These are phyloP conservation scores for Curvularia spicifera DNA, from an alignment of 2,329 filamentous ascomycete species.

Conservation along the genomic window DNA sequence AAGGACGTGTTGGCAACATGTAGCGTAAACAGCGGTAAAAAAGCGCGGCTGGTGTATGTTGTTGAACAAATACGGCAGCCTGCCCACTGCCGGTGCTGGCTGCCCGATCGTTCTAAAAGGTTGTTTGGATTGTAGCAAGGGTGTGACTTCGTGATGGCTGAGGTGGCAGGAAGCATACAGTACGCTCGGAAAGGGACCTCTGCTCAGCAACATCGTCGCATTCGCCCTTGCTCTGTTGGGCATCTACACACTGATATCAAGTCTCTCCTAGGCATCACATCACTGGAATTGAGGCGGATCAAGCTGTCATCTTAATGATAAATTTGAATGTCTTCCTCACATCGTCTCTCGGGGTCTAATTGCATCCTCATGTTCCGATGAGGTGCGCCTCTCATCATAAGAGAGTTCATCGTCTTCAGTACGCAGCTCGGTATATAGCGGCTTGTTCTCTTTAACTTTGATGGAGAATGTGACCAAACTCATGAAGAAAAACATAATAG, in stretches of 20 bases:
- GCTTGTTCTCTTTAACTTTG: constrained; percentile 30
- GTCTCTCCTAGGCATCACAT: not conserved
- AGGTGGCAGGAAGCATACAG: constrained; percentile 1
- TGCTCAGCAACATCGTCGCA: not conserved
- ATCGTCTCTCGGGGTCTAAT: not conserved
- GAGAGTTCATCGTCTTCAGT: constrained; percentile 28
- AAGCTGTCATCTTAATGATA: not conserved
- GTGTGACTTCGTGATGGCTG: not conserved
- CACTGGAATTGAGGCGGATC: not conserved
- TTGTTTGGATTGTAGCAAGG: not conserved
- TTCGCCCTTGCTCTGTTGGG: not conserved
- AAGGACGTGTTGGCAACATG: constrained; percentile 30
- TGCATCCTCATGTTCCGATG: constrained; percentile 19
- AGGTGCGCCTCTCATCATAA: constrained; percentile 18
- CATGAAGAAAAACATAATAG: constrained; percentile 33
- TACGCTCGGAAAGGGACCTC: not conserved
- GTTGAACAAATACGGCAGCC: not conserved
- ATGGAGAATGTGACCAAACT: constrained; percentile 40
- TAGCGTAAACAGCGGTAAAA: constrained; percentile 18
- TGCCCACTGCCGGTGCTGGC: not conserved
- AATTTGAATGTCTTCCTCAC: not conserved
- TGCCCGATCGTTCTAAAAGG: not conserved
- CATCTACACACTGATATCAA: not conserved
- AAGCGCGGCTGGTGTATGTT: constrained; percentile 7
- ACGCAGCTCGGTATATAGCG: constrained; percentile 28